Percentiles rank a stretch among this genome's conserved stretches.
These are phyloP conservation scores for Neopestalotiopsis clavispora DNA, from an alignment of 2,329 filamentous ascomycete species.

Conservation along the genomic window DNA sequence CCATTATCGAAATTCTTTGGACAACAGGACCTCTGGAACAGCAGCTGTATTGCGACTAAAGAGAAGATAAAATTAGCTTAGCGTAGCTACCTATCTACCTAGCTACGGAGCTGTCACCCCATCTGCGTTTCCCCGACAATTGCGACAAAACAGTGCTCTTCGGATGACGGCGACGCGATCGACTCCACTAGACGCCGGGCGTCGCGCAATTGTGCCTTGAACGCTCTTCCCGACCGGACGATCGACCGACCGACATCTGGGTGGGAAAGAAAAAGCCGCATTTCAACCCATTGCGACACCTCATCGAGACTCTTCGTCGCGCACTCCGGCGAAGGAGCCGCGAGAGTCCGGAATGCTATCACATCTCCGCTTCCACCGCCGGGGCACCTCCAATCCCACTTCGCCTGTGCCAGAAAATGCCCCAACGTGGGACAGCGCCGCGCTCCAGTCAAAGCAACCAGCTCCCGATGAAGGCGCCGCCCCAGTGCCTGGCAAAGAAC, in stretches of 20 bases:
- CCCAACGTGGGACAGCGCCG: slow-evolving; percentile 41
- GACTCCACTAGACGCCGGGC: slow-evolving; percentile 8
- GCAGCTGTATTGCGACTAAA: no score
- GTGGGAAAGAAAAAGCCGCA: slow-evolving; percentile 1
- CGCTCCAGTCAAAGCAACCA: slow-evolving; percentile 47
- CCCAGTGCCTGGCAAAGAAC: slow-evolving; percentile 51
- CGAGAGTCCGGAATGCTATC: slow-evolving; percentile 47
- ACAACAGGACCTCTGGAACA: no score
- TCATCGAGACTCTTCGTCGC: neutral
- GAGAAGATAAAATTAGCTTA: no score
- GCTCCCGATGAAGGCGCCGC: slow-evolving; percentile 46
- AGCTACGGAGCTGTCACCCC: neutral
- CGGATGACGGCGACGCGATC: slow-evolving; percentile 16
- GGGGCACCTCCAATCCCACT: slow-evolving; percentile 59
- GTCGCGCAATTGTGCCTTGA: slow-evolving; percentile 10
- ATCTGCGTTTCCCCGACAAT: neutral
- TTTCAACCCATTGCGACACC: neutral
- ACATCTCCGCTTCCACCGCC: slow-evolving; percentile 63
- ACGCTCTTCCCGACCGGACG: neutral
- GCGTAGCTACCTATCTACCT: no score
- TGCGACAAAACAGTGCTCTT: neutral
- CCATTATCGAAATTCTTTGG: neutral
- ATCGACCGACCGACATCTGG: neutral
- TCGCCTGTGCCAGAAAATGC: slow-evolving; percentile 56
- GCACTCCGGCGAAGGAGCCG: neutral